These are phyloP conservation scores for Trypanosoma scelopori DNA, from an alignment of 208 protist genomes.

Conservation along the genomic window DNA sequence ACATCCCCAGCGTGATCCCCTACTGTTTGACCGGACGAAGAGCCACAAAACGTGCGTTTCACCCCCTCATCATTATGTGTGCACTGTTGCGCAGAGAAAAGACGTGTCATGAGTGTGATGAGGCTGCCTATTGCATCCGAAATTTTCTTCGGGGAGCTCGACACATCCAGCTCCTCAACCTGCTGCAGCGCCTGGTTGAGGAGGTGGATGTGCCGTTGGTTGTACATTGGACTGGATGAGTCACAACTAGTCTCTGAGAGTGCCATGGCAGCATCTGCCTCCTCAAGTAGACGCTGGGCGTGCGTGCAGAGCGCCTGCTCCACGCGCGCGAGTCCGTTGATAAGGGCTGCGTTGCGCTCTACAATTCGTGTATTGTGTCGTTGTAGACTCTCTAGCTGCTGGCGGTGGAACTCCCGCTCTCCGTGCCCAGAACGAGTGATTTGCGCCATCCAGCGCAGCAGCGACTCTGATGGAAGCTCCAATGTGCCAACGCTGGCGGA, in stretches of 20 bases:
- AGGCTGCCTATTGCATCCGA: slow-evolving; percentile 13
- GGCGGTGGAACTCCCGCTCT: slow-evolving; percentile 52
- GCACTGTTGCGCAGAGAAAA: slow-evolving; percentile 22
- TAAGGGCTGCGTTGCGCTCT: slow-evolving; percentile 42
- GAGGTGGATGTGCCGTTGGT: slow-evolving; percentile 15
- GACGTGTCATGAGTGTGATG: slow-evolving; percentile 18
- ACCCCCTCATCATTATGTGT: slow-evolving; percentile 12
- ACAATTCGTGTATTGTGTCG: slow-evolving; percentile 61
- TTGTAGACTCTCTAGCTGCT: slow-evolving; percentile 71
- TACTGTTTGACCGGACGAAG: not conserved
- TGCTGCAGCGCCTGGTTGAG: slow-evolving; percentile 27
- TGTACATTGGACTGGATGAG: slow-evolving; percentile 6
- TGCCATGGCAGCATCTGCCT: slow-evolving; percentile 28
- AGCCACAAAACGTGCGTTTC: slow-evolving; percentile 4
- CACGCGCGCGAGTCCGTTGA: slow-evolving; percentile 38
- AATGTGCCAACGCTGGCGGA: not conserved
- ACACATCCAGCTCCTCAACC: slow-evolving; percentile 22
- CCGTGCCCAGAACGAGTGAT: slow-evolving; percentile 47
- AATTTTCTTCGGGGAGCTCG: slow-evolving; percentile 29
- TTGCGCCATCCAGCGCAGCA: slow-evolving; percentile 54
- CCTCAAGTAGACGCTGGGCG: slow-evolving; percentile 46
- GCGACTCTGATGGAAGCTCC: slow-evolving; percentile 23
- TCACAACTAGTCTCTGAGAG: slow-evolving; percentile 12
- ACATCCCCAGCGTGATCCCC: slow-evolving; percentile 8
- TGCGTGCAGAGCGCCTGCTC: slow-evolving; percentile 50